These are phyloP conservation scores for Vaccinium darrowii DNA, from an alignment of 148 eudicot species.

Conservation along the genomic window DNA sequence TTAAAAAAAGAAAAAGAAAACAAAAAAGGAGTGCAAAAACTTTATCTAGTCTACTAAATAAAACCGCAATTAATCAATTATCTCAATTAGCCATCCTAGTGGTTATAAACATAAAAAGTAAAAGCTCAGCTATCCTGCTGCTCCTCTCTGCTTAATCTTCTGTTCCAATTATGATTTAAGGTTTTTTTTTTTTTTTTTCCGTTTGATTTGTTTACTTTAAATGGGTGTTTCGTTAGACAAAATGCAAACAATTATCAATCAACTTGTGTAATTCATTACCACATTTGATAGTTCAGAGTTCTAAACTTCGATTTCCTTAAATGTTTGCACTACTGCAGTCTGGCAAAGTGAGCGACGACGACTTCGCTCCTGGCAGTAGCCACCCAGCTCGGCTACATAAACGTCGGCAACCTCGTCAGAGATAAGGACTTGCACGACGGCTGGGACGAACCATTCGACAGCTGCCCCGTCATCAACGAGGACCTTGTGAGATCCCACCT, in stretches of 20 bases:
- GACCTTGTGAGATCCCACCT: slow-evolving; percentile 55
- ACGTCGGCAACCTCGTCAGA: slow-evolving; percentile 74
- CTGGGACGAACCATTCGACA: slow-evolving; percentile 83
- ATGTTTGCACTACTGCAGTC: slow-evolving; percentile 7
- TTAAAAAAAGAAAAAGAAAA: too few species aligned
- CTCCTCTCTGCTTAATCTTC: too few species aligned
- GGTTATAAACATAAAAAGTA: neutral
- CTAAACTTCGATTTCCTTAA: too few species aligned
- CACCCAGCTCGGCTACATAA: slow-evolving; percentile 61
- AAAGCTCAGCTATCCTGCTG: neutral
- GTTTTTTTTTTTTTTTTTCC: too few species aligned
- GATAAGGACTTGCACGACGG: slow-evolving; percentile 84
- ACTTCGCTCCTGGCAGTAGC: slow-evolving; percentile 73
- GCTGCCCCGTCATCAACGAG: slow-evolving; percentile 71
- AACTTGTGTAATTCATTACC: neutral
- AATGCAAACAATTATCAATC: too few species aligned
- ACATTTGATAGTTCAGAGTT: too few species aligned
- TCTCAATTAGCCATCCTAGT: neutral
- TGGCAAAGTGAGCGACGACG: slow-evolving; percentile 83
- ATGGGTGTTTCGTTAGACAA: too few species aligned
- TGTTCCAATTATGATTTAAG: too few species aligned
- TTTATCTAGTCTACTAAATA: neutral
- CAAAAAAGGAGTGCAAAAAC: neutral
- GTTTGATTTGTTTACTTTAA: too few species aligned
- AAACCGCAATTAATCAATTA: neutral